phyloP scores from a whole-genome alignment of 192 early-diverging fungal species.

The Gryganskiella cystojenkinii region DNA sequence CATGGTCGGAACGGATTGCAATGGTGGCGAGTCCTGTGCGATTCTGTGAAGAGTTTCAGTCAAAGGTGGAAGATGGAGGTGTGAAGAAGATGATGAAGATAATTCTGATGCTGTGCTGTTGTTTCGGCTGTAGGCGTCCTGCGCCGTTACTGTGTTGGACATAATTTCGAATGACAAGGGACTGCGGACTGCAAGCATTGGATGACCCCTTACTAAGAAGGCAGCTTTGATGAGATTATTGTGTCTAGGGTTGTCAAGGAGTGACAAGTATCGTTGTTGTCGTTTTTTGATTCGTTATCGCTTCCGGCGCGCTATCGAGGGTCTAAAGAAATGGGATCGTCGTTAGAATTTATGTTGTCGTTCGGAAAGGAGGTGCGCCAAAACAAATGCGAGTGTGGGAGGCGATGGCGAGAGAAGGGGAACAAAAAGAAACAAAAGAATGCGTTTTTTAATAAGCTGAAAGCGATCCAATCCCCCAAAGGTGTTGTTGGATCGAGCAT shows the following conservation, averaged over 20 bases:
- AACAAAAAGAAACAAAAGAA: not conserved
- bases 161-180: constrained; percentile 29
- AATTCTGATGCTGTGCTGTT: not conserved
- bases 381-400: not conserved
- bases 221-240: not conserved
- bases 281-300: too few species aligned
- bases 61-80: constrained; percentile 13
- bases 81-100: not conserved
- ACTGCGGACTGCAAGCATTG: constrained; percentile 34
- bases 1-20: not conserved
- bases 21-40: not conserved
- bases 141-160: not conserved
- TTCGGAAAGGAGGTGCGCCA: too few species aligned
- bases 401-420: not conserved
- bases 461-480: too few species aligned
- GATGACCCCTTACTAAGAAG: not conserved
- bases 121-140: not conserved
- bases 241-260: not conserved
- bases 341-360: too few species aligned
- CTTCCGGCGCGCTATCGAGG: not conserved
- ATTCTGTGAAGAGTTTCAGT: constrained; percentile 15
- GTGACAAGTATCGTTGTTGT: not conserved
- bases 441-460: constrained; percentile 2
- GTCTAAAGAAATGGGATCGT: not conserved
- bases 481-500: too few species aligned